Percentiles rank a stretch among this genome's conserved stretches.
phyloP scores from a whole-genome alignment of 176 grass and related monocot species.

The Luzula sylvatica region DNA sequence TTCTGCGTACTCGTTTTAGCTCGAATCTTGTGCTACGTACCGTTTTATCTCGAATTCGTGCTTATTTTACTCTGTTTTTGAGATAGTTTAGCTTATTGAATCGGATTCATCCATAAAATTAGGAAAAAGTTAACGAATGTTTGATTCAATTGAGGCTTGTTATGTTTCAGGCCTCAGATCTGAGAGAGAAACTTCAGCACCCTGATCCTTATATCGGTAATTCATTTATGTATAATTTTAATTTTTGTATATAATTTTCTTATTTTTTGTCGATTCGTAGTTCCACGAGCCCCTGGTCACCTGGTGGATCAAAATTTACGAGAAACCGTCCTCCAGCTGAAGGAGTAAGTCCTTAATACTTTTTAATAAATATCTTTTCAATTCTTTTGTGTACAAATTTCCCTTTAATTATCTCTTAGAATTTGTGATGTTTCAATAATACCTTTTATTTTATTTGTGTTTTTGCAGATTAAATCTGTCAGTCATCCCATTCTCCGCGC shows the following conservation, averaged over 20 bases:
- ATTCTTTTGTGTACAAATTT: too few relatives aligned
- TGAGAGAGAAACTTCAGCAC: conserved; percentile 87
- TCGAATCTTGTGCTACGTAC: too few relatives aligned
- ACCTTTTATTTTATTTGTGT: too few relatives aligned
- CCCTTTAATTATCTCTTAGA: too few relatives aligned
- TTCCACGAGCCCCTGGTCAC: conserved; percentile 96
- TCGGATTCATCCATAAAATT: background rate
- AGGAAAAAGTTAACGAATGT: too few relatives aligned
- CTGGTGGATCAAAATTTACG: conserved; percentile 72
- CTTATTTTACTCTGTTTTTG: background rate
- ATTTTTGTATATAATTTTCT: conserved; percentile 2
- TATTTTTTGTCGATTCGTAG: conserved; percentile 30
- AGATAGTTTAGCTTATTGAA: background rate
- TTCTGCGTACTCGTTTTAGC: background rate
- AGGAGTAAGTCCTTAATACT: conserved; percentile 95
- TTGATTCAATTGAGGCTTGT: too few relatives aligned
- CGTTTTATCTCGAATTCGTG: background rate
- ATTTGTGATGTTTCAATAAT: too few relatives aligned
- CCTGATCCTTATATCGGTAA: conserved; percentile 98
- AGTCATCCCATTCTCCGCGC: too few relatives aligned
- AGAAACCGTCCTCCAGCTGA: conserved; percentile 84
- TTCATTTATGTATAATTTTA: background rate
- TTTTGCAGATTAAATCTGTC: too few relatives aligned
- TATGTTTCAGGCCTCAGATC: conserved; percentile 65
- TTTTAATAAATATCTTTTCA: conserved; percentile 4